Conservation (phyloP, 768 basidiomycete species). For the Psilocybe azurescens region DNA sequence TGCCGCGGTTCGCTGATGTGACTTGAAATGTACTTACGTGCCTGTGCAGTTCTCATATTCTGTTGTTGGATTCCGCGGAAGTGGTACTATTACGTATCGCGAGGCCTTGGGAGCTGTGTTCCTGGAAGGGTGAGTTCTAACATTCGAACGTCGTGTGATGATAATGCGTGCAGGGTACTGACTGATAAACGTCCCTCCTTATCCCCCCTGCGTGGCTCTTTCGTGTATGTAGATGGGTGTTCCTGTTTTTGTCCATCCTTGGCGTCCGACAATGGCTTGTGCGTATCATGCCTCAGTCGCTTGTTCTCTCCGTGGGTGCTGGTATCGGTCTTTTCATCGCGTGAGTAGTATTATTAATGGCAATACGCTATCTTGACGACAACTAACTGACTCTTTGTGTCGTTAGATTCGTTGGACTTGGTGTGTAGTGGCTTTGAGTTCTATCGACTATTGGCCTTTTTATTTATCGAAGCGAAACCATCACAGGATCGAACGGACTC, state of each 20-base stretch:
- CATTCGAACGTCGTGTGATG: background rate
- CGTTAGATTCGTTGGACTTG: conserved; percentile 74
- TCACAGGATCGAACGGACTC: conserved; percentile 65
- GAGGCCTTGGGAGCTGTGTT: conserved; percentile 89
- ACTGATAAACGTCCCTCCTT: background rate
- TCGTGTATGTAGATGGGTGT: conserved; percentile 69
- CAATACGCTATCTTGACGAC: background rate
- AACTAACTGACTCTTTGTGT: conserved; percentile 15
- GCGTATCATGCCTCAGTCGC: conserved; percentile 86
- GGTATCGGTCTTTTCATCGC: conserved; percentile 91
- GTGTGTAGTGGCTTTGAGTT: conserved; percentile 37
- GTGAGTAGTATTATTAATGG: conserved; percentile 41
- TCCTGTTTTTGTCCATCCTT: conserved; percentile 78
- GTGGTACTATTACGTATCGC: conserved; percentile 70
- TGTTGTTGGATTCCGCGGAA: conserved; percentile 85
- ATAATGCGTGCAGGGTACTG: background rate
- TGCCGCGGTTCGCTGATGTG: background rate
- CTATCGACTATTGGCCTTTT: background rate
- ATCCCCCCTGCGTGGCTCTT: background rate
- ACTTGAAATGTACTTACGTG: background rate
- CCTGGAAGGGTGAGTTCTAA: conserved; percentile 71
- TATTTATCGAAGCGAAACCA: too few species aligned
- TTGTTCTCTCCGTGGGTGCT: conserved; percentile 83
- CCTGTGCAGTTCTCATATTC: conserved; percentile 78
- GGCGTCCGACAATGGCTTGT: conserved; percentile 92